Evolutionary conservation across 2,329 filamentous ascomycete species (phyloP).

Genomic region (Chaetomium sp.): DNA sequence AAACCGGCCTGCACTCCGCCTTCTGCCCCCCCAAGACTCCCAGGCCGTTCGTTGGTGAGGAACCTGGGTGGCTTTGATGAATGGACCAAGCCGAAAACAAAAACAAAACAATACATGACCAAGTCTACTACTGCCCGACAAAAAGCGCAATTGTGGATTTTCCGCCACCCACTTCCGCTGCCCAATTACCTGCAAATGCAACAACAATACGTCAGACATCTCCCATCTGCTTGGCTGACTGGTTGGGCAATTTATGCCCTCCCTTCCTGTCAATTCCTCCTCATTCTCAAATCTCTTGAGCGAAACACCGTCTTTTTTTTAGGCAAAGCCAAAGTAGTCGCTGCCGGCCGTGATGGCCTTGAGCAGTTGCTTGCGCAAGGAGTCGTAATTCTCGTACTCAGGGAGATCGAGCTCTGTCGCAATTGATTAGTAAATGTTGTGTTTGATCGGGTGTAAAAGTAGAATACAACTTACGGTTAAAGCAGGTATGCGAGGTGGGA

Average conservation of each 20-base stretch:
- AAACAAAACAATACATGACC: slow-evolving; percentile 1
- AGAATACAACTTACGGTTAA: slow-evolving; percentile 74
- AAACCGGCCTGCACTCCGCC: slow-evolving; percentile 21
- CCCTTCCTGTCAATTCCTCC: slow-evolving; percentile 12
- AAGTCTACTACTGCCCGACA: not conserved
- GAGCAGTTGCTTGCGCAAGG: slow-evolving; percentile 76
- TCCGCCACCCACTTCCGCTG: not conserved
- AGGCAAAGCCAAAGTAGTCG: slow-evolving; percentile 97
- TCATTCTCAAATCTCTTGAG: not conserved
- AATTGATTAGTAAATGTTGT: slow-evolving; percentile 32
- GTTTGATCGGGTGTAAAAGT: not conserved
- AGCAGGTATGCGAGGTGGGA: slow-evolving; percentile 96
- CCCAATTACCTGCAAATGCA: slow-evolving; percentile 6
- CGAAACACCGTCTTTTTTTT: slow-evolving; percentile 28
- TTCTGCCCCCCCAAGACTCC: not conserved
- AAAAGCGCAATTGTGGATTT: slow-evolving; percentile 4
- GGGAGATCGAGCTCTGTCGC: slow-evolving; percentile 86
- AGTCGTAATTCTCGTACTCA: slow-evolving; percentile 95
- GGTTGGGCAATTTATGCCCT: slow-evolving; percentile 20
- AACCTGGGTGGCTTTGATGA: not conserved
- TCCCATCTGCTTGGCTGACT: not conserved
- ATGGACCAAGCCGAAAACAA: not conserved
- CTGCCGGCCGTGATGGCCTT: slow-evolving; percentile 97
- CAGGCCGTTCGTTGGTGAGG: slow-evolving; percentile 6
- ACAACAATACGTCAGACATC: not conserved